These are phyloP conservation scores for Lachnellula subtilissima DNA, from an alignment of 2,329 filamentous ascomycete species.

Conservation along the genomic window DNA sequence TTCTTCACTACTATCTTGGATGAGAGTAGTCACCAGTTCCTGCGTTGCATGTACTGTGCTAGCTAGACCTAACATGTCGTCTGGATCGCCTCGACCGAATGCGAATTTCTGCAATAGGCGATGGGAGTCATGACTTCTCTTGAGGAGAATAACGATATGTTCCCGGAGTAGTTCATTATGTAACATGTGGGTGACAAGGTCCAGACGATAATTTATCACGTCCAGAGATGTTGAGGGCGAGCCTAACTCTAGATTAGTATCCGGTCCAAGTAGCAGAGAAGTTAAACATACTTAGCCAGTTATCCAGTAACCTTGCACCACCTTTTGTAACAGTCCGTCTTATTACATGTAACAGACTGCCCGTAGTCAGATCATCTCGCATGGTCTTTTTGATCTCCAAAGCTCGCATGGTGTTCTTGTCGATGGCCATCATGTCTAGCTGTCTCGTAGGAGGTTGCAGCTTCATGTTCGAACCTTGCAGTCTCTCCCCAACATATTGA, in stretches of 20 bases:
- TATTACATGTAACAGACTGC: conserved; percentile 86
- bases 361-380: conserved; percentile 70
- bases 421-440: conserved; percentile 81
- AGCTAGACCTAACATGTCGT: conserved; percentile 80
- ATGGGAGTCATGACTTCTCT: conserved; percentile 77
- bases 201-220: conserved; percentile 72
- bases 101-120: conserved; percentile 92
- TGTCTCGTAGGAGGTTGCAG: conserved; percentile 77
- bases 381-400: conserved; percentile 87
- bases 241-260: conserved; percentile 37
- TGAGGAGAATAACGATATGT: conserved; percentile 61
- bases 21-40: conserved; percentile 53
- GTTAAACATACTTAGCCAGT: conserved; percentile 64
- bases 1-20: conserved; percentile 16
- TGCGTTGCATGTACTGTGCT: conserved; percentile 73
- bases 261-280: background rate
- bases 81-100: conserved; percentile 82
- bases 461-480: conserved; percentile 74
- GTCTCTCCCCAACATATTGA: conserved; percentile 73
- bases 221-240: conserved; percentile 83
- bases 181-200: conserved; percentile 75
- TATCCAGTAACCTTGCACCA: conserved; percentile 75
- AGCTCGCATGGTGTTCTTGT: conserved; percentile 84
- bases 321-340: conserved; percentile 87
- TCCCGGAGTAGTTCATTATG: conserved; percentile 64